A percentile compares a stretch with the other conserved stretches of the same genome.
Conservation (phyloP, 805 yeast genomes). For the Pichia membranifaciens region DNA sequence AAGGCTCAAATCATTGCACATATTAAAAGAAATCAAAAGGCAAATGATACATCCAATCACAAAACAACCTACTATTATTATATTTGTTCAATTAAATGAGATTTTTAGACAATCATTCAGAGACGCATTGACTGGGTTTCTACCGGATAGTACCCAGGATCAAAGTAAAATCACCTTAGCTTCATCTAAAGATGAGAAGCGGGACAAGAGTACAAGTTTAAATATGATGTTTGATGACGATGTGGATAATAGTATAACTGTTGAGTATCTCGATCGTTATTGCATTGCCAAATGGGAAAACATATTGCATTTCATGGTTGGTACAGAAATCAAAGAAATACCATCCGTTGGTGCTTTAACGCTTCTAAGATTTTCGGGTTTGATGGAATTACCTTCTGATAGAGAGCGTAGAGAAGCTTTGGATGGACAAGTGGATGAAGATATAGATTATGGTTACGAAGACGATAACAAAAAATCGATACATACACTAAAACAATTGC, state of each 20-base stretch:
- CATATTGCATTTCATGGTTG: constrained; percentile 95
- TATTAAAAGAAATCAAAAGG: constrained; percentile 52
- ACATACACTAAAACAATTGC: constrained; percentile 33
- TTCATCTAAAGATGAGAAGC: constrained; percentile 5
- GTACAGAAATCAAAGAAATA: constrained; percentile 59
- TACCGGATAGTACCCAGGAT: constrained; percentile 30
- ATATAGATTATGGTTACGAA: constrained; percentile 15
- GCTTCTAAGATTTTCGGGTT: constrained; percentile 69
- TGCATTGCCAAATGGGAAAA: constrained; percentile 92
- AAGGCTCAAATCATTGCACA: constrained; percentile 67
- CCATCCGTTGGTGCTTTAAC: constrained; percentile 83
- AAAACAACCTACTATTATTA: constrained; percentile 27
- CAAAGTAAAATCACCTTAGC: constrained; percentile 3
- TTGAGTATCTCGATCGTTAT: constrained; percentile 67
- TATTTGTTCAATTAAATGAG: constrained; percentile 51
- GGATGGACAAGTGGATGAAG: constrained; percentile 14
- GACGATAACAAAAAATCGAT: constrained; percentile 18
- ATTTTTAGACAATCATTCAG: constrained; percentile 71
- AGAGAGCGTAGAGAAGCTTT: constrained; percentile 24
- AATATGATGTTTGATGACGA: constrained; percentile 52
- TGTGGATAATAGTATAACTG: constrained; percentile 48
- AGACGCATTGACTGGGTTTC: constrained; percentile 72
- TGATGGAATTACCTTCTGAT: constrained; percentile 65
- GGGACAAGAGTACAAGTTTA: background rate
- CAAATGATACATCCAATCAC: constrained; percentile 32